Percentiles rank a stretch among this genome's conserved stretches.
Evolutionary conservation across 192 early-diverging fungal species (phyloP).

Genomic region (Blastocladiella britannica): DNA sequence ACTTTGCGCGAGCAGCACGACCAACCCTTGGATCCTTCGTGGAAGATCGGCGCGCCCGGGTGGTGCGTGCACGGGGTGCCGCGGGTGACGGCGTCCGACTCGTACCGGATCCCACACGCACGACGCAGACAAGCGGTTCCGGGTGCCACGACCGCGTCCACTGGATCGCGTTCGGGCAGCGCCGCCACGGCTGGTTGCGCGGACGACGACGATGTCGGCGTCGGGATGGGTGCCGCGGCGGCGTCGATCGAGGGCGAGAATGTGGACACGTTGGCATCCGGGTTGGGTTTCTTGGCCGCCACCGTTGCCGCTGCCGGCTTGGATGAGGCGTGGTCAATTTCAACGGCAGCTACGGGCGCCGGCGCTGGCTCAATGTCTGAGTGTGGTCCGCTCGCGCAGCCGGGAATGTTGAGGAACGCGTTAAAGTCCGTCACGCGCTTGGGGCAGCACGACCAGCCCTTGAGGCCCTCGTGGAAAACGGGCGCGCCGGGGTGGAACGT

Average conservation of each 20-base stretch:
- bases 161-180: constrained; percentile 54
- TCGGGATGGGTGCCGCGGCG: constrained; percentile 8
- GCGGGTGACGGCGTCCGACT: constrained; percentile 31
- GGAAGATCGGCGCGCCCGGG: constrained; percentile 76
- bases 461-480: constrained; percentile 88
- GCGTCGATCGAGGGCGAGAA: constrained; percentile 7
- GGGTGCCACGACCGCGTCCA: constrained; percentile 37
- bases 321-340: constrained; percentile 8
- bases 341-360: not conserved
- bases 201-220: constrained; percentile 10
- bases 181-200: constrained; percentile 27
- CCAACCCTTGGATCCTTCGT: constrained; percentile 97
- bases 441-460: constrained; percentile 87
- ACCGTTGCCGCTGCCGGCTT: constrained; percentile 15
- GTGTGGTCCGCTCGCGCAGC: constrained; percentile 69
- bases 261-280: too few species aligned
- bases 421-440: constrained; percentile 77
- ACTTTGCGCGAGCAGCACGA: constrained; percentile 86
- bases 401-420: constrained; percentile 74
- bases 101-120: constrained; percentile 50
- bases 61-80: constrained; percentile 62
- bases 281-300: constrained; percentile 9
- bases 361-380: constrained; percentile 7
- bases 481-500: constrained; percentile 73
- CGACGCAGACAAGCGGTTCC: constrained; percentile 69